Base-by-base conservation (phyloP, 2,329 filamentous ascomycete species). In the Colletotrichum eremochloae region DNA sequence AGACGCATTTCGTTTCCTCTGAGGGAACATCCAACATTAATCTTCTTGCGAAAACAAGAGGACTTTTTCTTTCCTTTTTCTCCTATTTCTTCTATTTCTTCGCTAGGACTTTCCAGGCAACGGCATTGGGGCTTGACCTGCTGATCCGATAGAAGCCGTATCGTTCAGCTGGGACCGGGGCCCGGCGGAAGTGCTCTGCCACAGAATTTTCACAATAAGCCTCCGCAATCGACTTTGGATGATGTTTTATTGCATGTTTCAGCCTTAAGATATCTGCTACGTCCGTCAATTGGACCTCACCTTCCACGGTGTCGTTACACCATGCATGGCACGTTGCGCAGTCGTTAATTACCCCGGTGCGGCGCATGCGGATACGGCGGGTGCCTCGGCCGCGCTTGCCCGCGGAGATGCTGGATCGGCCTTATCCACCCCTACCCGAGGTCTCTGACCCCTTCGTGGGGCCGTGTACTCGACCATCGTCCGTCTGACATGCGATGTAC, bases 391-490 rank as follows among this genome's bases (percentile, higher is more conserved):
- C 36, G 36, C 36, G n/a, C 55, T 42, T 18, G 12, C 4, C 55
- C 36, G 55, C 55, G 55, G 55, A 57, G 36, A 9, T 57, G n/a
- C n/a, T 40, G 2, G 36, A 40, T 40, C 55, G 55, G 55, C 24
- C 24, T 24, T 42, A 29, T 8, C 55, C 55, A 29, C 36, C n/a
- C 24, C 12, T 57, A 57, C 31, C 55, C 55, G 36, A 57, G 55
- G n/a, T 57, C 14, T 40, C 46, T 24, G 24, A 29, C 24, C 50
- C 11, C 60, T 31, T 44, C 63, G 55, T 50, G 53, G 67, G 31
- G 53, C 62, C 36, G 44, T 24, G 14, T 8, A 9, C 44, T n/a
- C 68, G 63, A 50, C 42, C 31, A 63, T 46, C 50, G 42, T 24
- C 58, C 58, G 53, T 36, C 36, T 60, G 40, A 57, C 61, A 46